Conservation (phyloP, 1,284 basidiomycete species). For the Pseudozyma tsukubaensis region DNA sequence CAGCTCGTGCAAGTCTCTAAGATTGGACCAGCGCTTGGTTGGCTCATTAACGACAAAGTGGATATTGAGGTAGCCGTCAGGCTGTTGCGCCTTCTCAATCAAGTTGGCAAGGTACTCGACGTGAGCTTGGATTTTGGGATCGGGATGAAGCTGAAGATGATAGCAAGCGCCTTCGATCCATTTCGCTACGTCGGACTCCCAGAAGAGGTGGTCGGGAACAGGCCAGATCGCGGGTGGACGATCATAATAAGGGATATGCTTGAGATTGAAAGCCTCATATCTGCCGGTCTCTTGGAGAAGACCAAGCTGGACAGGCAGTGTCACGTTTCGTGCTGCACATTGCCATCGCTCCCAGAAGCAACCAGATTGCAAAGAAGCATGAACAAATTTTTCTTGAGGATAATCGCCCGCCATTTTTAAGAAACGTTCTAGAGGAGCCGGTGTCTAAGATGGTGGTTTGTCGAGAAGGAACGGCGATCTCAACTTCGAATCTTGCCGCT, state of each 20-base stretch:
- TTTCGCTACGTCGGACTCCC: slow-evolving; percentile 38
- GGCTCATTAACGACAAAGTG: slow-evolving; percentile 37
- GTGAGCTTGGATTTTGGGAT: slow-evolving; percentile 10
- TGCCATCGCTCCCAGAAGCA: slow-evolving; percentile 34
- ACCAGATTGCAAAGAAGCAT: slow-evolving; percentile 12
- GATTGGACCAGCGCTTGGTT: slow-evolving; percentile 28
- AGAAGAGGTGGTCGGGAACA: slow-evolving; percentile 33
- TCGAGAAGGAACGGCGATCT: no score
- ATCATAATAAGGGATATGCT: slow-evolving; percentile 27
- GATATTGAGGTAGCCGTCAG: slow-evolving; percentile 38
- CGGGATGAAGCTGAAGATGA: slow-evolving; percentile 13
- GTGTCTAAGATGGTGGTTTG: no score
- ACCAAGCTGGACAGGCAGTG: slow-evolving; percentile 31
- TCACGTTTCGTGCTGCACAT: slow-evolving; percentile 14
- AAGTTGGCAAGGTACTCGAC: slow-evolving; percentile 25
- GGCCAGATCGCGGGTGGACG: slow-evolving; percentile 20
- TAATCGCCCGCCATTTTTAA: slow-evolving; percentile 21
- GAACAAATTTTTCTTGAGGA: slow-evolving; percentile 22
- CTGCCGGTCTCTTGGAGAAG: slow-evolving; percentile 29
- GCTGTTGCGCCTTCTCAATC: slow-evolving; percentile 32
- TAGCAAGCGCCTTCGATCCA: slow-evolving; percentile 36
- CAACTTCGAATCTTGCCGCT: no score
- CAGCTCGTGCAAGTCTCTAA: slow-evolving; percentile 38
- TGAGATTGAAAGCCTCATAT: slow-evolving; percentile 33
- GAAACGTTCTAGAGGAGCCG: no score